Evolutionary conservation across 371 early-diverging fungal genomes (phyloP).

Genomic region (Rhizopus arrhizus): DNA sequence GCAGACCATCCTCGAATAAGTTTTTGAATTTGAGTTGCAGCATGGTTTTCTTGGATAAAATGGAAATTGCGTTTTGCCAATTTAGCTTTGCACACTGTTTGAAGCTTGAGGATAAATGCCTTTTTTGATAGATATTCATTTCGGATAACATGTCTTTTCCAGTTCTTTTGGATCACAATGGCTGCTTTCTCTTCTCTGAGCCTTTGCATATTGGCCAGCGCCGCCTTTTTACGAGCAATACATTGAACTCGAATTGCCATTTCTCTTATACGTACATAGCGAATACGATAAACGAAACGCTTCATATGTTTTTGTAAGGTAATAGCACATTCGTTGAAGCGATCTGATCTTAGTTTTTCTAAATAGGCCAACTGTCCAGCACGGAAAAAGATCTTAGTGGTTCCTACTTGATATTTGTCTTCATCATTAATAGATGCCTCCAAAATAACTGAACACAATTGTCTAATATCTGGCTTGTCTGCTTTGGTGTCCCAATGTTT

Average conservation of each 20-base stretch:
- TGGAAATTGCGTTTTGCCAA: conserved; percentile 56
- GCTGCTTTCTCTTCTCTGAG: conserved; percentile 77
- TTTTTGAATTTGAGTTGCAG: conserved; percentile 79
- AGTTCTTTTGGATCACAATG: conserved; percentile 68
- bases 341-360: conserved; percentile 87
- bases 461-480: conserved; percentile 42
- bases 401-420: conserved; percentile 92
- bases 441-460: conserved; percentile 66
- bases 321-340: conserved; percentile 77
- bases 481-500: conserved; percentile 60
- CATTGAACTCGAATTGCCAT: conserved; percentile 67
- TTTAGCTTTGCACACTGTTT: conserved; percentile 63
- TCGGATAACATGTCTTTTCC: conserved; percentile 71
- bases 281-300: conserved; percentile 70
- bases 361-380: conserved; percentile 91
- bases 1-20: conserved; percentile 69
- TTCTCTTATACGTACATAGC: conserved; percentile 66
- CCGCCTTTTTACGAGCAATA: conserved; percentile 65
- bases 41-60: conserved; percentile 55
- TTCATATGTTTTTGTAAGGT: conserved; percentile 89
- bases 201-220: conserved; percentile 53
- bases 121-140: conserved; percentile 53
- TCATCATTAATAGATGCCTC: conserved; percentile 65
- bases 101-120: conserved; percentile 40
- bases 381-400: conserved; percentile 97